Conservation (phyloP, 805 yeast genomes). For the Nakazawaea pomicola region DNA sequence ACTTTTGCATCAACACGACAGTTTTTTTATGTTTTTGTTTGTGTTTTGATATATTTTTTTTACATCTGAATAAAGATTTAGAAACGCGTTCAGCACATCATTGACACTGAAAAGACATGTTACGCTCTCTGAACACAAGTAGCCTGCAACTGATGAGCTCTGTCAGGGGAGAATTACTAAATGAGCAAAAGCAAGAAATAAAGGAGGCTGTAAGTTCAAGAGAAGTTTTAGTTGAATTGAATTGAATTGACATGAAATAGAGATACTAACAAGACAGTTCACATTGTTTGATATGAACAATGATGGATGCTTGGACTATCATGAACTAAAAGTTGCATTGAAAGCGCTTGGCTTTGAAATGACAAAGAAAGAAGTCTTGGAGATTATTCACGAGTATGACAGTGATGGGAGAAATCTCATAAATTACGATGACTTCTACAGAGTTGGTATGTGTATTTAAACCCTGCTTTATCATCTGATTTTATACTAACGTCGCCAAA, state of each 20-base stretch:
- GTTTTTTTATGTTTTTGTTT: not conserved
- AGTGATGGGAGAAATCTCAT: constrained; percentile 69
- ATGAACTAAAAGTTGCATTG: constrained; percentile 90
- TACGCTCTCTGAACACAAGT: constrained; percentile 1
- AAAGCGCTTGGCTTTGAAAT: constrained; percentile 90
- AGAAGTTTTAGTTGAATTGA: not conserved
- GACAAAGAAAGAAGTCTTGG: constrained; percentile 67
- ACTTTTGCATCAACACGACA: constrained; percentile 22
- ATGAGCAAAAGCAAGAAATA: constrained; percentile 87
- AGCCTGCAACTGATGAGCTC: constrained; percentile 6
- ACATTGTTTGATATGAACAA: constrained; percentile 86
- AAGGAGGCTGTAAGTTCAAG: constrained; percentile 61
- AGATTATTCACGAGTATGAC: constrained; percentile 76
- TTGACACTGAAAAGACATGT: constrained; percentile 1
- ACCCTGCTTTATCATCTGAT: no score
- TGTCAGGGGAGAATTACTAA: constrained; percentile 53
- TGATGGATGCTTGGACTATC: constrained; percentile 87
- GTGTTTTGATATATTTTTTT: not conserved
- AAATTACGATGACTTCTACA: constrained; percentile 76
- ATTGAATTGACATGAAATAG: no score
- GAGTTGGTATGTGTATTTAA: constrained; percentile 46
- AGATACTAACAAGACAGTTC: constrained; percentile 41
- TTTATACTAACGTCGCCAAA: not conserved
- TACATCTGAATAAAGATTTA: not conserved
- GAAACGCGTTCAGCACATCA: constrained; percentile 1